These are phyloP conservation scores for Yarrowia alimentaria DNA, from an alignment of 805 yeast genomes.

Conservation along the genomic window DNA sequence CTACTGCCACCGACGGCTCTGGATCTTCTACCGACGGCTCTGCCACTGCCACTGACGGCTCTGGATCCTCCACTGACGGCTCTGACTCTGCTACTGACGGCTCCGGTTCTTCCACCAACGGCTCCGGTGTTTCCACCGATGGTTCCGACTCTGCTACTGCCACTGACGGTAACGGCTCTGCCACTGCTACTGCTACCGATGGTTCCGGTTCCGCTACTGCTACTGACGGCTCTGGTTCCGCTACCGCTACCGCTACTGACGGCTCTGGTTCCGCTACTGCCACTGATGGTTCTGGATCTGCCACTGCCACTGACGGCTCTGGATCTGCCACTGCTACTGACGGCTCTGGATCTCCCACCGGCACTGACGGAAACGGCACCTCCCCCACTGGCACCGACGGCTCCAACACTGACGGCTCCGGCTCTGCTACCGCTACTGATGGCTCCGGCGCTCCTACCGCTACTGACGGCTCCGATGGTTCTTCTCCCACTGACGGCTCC, in stretches of 20 bases:
- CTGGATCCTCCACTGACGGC: background rate
- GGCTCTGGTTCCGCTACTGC: background rate
- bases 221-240: background rate
- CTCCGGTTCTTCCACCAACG: background rate
- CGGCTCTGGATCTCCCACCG: slow-evolving; percentile 1
- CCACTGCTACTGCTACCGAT: background rate
- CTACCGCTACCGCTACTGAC: background rate
- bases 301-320: background rate
- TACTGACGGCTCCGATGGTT: background rate
- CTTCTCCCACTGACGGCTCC: background rate
- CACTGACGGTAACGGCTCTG: slow-evolving; percentile 3
- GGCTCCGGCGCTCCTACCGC: slow-evolving; percentile 1
- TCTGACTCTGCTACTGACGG: background rate
- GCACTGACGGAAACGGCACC: too few relatives aligned
- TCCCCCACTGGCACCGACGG: slow-evolving; percentile 14
- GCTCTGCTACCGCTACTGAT: background rate
- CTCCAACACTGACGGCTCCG: background rate
- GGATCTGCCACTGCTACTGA: slow-evolving; percentile 4
- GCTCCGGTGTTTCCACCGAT: background rate
- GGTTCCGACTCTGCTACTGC: background rate
- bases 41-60: background rate
- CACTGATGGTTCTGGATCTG: slow-evolving; percentile 1
- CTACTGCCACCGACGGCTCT: slow-evolving; percentile 1
- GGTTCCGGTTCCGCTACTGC: background rate
- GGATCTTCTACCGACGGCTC: slow-evolving; percentile 10